Evolutionary conservation across 768 basidiomycete species (phyloP), one percentile per base, ranked within the genome.

Genomic region (Ramaria rubella): DNA sequence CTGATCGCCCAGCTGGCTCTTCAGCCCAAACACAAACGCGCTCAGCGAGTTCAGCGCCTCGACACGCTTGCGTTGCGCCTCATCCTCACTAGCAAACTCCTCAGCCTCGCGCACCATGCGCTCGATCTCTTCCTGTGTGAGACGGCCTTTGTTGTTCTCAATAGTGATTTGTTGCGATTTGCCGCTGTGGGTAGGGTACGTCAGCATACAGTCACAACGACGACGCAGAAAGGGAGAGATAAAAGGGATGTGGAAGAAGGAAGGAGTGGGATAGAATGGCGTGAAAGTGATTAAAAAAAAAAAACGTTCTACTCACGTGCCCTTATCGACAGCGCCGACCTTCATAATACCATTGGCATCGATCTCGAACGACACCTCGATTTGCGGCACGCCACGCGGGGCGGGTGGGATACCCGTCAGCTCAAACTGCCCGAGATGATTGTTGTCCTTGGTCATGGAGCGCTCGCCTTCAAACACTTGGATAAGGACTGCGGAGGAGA

Each of bases 401-500:
- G 94, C 89, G 38, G 95, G 93, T 30, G 95, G 94, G 59, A 98
- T 96, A 58, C 90, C 69, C 44, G 82, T 87, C 36, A 97, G 84
- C 73, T 96, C 94, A 71, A 96, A 97, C 71, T 94, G 94, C 75
- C 95, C 94, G 63, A 98, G 87, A 49, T 87, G 85, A 77, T 96
- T 95, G 82, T 96, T 97, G 76, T 97, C 95, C 83, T 95, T 95
- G 62, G 95, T 97, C 66, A 96, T 76, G 46, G 92, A 84, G 68
- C 95, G 93, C 76, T 97, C 94, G 72, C 94, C 94, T 80, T 97
- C 94, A 70, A 78, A 97, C 61, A 98, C 95, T 73, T 98, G 94
- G 73, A 98, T 94, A 48, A 97, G 75, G 64, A 97, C 94, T 52
- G n/a, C n/a, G n/a, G n/a, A n/a, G n/a, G n/a, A n/a, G n/a, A n/a